Conservation (phyloP, 768 basidiomycete genomes). For the Agrocybe chaxingu region DNA sequence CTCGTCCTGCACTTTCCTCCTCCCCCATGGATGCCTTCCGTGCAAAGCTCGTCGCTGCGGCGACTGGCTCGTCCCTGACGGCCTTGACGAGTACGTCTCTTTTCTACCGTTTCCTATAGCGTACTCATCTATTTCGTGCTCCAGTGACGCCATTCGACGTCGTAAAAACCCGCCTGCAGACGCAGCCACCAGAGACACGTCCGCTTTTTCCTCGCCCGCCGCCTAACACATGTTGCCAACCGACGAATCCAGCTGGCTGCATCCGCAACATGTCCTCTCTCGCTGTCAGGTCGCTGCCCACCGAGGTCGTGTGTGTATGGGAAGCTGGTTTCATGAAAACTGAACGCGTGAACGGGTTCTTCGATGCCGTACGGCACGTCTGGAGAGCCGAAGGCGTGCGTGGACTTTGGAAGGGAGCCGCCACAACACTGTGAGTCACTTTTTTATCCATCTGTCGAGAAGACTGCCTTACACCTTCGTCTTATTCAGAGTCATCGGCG, state of each 20-base stretch:
- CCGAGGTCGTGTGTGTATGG: conserved; percentile 78
- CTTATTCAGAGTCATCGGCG: conserved; percentile 70
- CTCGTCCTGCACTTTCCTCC: conserved; percentile 7
- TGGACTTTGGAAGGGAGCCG: conserved; percentile 94
- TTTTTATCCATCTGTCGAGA: background rate
- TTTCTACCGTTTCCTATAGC: background rate
- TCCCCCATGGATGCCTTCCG: conserved; percentile 64
- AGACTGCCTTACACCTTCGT: conserved; percentile 8
- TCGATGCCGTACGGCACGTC: conserved; percentile 80
- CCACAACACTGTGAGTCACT: conserved; percentile 75
- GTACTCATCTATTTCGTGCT: conserved; percentile 7
- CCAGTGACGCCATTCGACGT: conserved; percentile 99
- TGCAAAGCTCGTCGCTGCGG: conserved; percentile 79
- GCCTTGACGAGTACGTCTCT: conserved; percentile 69
- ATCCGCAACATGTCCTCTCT: conserved; percentile 78
- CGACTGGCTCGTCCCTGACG: conserved; percentile 76
- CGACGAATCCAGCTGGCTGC: conserved; percentile 49
- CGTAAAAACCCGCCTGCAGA: conserved; percentile 94
- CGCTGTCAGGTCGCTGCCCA: conserved; percentile 50
- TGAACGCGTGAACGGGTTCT: conserved; percentile 80
- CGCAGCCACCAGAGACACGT: conserved; percentile 61
- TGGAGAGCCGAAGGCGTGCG: conserved; percentile 75
- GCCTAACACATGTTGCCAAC: conserved; percentile 68
- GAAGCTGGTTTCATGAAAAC: conserved; percentile 66
- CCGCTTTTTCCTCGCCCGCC: conserved; percentile 53